phyloP scores from a whole-genome alignment of 495 filamentous ascomycete genomes.

The Aspergillus egyptiacus region DNA sequence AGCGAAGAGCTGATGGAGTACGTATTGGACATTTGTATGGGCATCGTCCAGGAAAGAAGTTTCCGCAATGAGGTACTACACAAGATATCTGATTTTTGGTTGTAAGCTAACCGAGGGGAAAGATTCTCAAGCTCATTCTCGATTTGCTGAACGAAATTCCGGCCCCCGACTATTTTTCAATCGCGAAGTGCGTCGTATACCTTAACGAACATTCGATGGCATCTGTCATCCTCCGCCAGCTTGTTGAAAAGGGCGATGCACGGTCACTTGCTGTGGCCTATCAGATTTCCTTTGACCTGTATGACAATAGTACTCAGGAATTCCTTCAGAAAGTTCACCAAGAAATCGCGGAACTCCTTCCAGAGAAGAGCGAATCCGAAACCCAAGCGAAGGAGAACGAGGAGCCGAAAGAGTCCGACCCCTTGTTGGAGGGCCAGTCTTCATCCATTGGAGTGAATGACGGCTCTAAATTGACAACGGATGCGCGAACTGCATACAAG shows the following conservation, averaged over 20 bases:
- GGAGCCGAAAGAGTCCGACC: constrained; percentile 50
- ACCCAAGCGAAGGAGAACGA: constrained; percentile 39
- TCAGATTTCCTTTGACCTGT: constrained; percentile 96
- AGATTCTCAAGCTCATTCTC: constrained; percentile 82
- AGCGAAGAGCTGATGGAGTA: constrained; percentile 97
- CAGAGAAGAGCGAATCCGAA: constrained; percentile 39
- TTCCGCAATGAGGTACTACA: constrained; percentile 67
- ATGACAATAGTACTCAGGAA: constrained; percentile 96
- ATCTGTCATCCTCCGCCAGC: constrained; percentile 73
- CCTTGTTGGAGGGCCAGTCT: constrained; percentile 43
- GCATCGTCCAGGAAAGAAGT: constrained; percentile 87
- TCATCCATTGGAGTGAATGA: constrained; percentile 39
- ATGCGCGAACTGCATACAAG: constrained; percentile 58
- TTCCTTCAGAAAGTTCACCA: constrained; percentile 87
- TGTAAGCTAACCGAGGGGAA: constrained; percentile 20
- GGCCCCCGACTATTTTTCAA: constrained; percentile 92
- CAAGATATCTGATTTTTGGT: constrained; percentile 8
- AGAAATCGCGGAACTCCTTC: constrained; percentile 61
- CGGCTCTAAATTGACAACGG: constrained; percentile 33
- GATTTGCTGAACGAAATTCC: constrained; percentile 83
- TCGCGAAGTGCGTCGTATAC: constrained; percentile 97
- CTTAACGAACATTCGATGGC: constrained; percentile 89
- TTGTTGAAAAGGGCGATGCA: constrained; percentile 73
- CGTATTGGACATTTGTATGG: constrained; percentile 92
- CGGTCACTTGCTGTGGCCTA: constrained; percentile 81